Evolutionary conservation across 768 basidiomycete species (phyloP).

Genomic region (Termitomyces sp.): DNA sequence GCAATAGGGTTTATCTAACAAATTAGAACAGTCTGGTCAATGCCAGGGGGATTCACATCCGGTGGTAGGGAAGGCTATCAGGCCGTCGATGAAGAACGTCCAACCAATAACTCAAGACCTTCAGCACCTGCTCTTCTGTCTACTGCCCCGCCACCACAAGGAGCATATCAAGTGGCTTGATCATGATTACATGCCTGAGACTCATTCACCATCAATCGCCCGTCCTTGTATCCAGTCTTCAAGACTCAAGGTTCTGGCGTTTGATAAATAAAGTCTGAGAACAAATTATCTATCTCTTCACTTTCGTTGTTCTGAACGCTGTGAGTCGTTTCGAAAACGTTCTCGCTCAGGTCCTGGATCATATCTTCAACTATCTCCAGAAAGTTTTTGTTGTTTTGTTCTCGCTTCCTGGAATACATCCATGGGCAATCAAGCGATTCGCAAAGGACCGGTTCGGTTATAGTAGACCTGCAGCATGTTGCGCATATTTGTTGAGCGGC

Average conservation of each 20-base stretch:
- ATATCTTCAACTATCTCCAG: conserved; percentile 27
- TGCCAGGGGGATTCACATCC: conserved; percentile 70
- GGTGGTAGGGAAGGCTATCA: conserved; percentile 54
- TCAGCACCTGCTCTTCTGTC: conserved; percentile 21
- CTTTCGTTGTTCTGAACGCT: conserved; percentile 7
- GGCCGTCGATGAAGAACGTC: conserved; percentile 49
- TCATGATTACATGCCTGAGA: background rate
- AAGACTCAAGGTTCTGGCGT: conserved; percentile 3
- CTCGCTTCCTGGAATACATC: conserved; percentile 66
- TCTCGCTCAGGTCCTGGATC: conserved; percentile 27
- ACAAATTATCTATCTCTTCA: background rate
- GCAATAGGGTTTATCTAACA: conserved; percentile 1
- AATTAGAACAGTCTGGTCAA: conserved; percentile 58
- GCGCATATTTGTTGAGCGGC: conserved; percentile 67
- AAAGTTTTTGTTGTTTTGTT: conserved; percentile 37
- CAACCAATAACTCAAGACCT: conserved; percentile 18
- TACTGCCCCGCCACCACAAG: conserved; percentile 21
- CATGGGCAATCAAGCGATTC: conserved; percentile 85
- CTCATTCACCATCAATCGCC: background rate
- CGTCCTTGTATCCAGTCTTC: background rate
- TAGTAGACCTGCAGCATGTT: conserved; percentile 56
- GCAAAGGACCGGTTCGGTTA: conserved; percentile 61
- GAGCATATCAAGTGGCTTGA: conserved; percentile 39
- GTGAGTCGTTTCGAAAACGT: conserved; percentile 3
- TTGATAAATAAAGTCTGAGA: conserved; percentile 4